Evolutionary conservation across 2,329 filamentous ascomycete species (phyloP), one percentile per base, ranked within the genome.

Genomic region (Cladosporium cucumerinum): DNA sequence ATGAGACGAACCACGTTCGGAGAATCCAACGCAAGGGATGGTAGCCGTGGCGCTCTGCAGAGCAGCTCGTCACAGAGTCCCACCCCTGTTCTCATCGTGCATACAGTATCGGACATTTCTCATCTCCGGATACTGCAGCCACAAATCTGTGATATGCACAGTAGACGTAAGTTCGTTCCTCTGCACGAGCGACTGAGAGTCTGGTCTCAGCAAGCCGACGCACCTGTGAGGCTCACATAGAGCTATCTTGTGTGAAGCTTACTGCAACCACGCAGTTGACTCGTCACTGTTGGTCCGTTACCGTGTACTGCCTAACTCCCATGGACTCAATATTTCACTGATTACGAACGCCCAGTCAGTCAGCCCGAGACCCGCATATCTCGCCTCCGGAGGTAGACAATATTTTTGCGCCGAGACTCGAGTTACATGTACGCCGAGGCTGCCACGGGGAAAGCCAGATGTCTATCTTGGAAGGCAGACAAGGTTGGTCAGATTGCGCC

Each of bases 31-130:
- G 48, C 60, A 62, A 62, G 49, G 49, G 34, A 54, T 55, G 25
- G 32, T 21, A 34, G 34, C 3, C 51, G 23, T 36, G 34, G 23
- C 26, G 21, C 25, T 62, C 60, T 62, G 60, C 60, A 62, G 23
- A 55, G 16, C 11, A 28, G 34, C 49, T 62, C 60, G 60, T 62
- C 60, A 55, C 59, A 30, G 49, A 62, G 21, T 21, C 32, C 43
- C 48, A 14, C 49, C 60, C 23, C 32, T 51, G 59, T 21, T 26
- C n/a, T 18, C 48, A 49, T 61, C 59, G 59, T 46, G 25, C 60
- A 62, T 62, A 36, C 60, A 62, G 34, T 6, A 23, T 48, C 60
- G 60, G 60, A 46, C 14, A 55, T 46, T 62, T 55, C 26, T 28
- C 25, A 51, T 43, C 60, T 62, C 48, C 32, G 49, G 43, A 39